Evolutionary conservation across 768 basidiomycete genomes (phyloP).

Genomic region (Amanita rubescens): DNA sequence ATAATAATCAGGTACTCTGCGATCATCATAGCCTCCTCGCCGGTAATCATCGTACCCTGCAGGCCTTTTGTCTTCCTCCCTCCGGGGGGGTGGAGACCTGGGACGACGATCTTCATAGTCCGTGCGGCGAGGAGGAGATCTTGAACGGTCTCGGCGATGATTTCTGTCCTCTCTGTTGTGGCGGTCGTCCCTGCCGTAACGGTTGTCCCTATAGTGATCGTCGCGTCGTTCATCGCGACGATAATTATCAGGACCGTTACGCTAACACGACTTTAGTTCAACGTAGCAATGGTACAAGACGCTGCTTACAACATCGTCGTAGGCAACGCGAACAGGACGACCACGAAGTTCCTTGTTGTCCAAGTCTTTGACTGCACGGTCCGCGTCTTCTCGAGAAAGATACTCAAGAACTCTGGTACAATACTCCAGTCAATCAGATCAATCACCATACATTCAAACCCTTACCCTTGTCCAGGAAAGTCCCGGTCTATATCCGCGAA

Average conservation of each 20-base stretch:
- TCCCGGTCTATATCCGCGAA: slow-evolving; percentile 95
- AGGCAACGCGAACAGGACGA: slow-evolving; percentile 62
- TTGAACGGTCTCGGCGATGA: slow-evolving; percentile 74
- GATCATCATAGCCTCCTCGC: slow-evolving; percentile 78
- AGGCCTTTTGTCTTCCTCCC: slow-evolving; percentile 82
- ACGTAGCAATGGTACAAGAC: background rate
- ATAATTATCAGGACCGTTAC: slow-evolving; percentile 64
- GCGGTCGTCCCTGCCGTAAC: slow-evolving; percentile 50
- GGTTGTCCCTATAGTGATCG: slow-evolving; percentile 47
- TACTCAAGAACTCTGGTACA: slow-evolving; percentile 79
- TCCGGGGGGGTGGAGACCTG: slow-evolving; percentile 75
- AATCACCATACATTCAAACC: background rate
- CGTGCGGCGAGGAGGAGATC: slow-evolving; percentile 69
- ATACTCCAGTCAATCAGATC: background rate
- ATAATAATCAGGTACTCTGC: slow-evolving; percentile 78
- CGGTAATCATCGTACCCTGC: slow-evolving; percentile 90
- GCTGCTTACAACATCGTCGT: slow-evolving; percentile 51
- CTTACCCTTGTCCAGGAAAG: slow-evolving; percentile 79
- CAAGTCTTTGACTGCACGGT: slow-evolving; percentile 84
- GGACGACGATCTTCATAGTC: slow-evolving; percentile 70
- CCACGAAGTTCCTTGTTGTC: slow-evolving; percentile 87
- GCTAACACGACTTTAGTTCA: slow-evolving; percentile 29
- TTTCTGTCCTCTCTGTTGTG: slow-evolving; percentile 41
- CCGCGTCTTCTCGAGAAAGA: slow-evolving; percentile 81
- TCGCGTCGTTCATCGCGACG: slow-evolving; percentile 68